A percentile compares a stretch with the other conserved stretches of the same genome.
Evolutionary conservation across 176 grass and related monocot species (phyloP).

Genomic region (Elymus sibiricus): DNA sequence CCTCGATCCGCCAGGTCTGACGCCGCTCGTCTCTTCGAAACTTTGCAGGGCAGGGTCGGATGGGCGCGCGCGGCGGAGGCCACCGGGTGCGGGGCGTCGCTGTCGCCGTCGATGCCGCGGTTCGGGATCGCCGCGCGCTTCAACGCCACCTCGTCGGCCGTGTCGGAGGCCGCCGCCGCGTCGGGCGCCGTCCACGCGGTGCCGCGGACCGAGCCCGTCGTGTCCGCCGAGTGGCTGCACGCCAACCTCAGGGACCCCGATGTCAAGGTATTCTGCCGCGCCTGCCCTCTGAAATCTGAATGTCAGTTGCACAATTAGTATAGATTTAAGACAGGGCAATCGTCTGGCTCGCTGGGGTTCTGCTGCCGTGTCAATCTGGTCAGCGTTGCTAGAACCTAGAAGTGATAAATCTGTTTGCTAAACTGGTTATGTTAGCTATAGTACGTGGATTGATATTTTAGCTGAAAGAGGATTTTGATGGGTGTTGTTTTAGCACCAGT

Average conservation of each 20-base stretch:
- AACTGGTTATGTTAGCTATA: not conserved
- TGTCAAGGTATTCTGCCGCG: conserved; percentile 54
- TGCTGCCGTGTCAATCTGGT: not conserved
- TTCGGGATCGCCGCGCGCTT: conserved; percentile 44
- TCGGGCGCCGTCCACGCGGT: conserved; percentile 37
- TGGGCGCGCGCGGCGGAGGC: conserved; percentile 29
- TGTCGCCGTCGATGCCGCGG: not conserved
- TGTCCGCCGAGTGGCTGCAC: conserved; percentile 85
- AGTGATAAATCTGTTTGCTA: not conserved
- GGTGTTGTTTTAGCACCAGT: not conserved
- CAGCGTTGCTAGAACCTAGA: no score
- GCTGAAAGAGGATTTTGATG: not conserved
- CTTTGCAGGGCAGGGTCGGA: conserved; percentile 28
- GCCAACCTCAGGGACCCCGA: conserved; percentile 79
- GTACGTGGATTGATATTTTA: not conserved
- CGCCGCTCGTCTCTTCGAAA: not conserved
- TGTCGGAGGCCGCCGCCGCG: conserved; percentile 16
- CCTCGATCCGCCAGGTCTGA: conserved; percentile 14
- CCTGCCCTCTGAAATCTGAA: not conserved
- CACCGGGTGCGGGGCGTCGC: conserved; percentile 19
- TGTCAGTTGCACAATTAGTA: not conserved
- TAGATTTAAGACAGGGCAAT: not conserved
- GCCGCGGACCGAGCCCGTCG: conserved; percentile 60
- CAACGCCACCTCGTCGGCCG: conserved; percentile 51
- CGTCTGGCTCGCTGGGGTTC: not conserved